Evolutionary conservation across 306 rosid genomes (phyloP).

Genomic region (Begonia masoniana): DNA sequence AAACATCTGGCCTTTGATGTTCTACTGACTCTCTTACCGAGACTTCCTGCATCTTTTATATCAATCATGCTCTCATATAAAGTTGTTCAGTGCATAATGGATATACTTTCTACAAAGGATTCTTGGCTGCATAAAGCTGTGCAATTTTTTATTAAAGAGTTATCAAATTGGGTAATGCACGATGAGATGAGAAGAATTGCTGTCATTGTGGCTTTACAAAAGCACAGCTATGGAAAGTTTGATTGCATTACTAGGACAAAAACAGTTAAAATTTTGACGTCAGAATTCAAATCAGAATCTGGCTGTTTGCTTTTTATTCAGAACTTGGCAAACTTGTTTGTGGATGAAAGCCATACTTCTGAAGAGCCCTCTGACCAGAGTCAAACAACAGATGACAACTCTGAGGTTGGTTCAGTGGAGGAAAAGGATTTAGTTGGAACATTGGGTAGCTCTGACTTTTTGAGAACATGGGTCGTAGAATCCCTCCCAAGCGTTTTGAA

Average conservation of each 20-base stretch:
- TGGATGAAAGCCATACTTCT: conserved; percentile 58
- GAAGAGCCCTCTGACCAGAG: conserved; percentile 99
- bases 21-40: conserved; percentile 60
- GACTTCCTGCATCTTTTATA: conserved; percentile 64
- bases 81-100: conserved; percentile 82
- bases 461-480: conserved; percentile 91
- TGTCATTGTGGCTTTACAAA: conserved; percentile 79
- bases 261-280: conserved; percentile 64
- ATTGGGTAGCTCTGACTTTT: conserved; percentile 53
- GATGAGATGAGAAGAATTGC: conserved; percentile 79
- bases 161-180: conserved; percentile 63
- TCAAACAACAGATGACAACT: conserved; percentile 94
- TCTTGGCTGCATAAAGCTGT: conserved; percentile 84
- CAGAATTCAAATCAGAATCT: conserved; percentile 63
- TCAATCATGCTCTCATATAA: conserved; percentile 58
- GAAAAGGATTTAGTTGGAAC: conserved; percentile 56
- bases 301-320: conserved; percentile 87
- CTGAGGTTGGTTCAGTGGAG: conserved; percentile 76
- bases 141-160: conserved; percentile 52
- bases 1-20: conserved; percentile 76
- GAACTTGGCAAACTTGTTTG: conserved; percentile 59
- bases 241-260: conserved; percentile 56
- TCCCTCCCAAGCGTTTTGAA: conserved; percentile 67
- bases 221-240: conserved; percentile 82
- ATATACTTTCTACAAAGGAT: conserved; percentile 59